phyloP scores from a whole-genome alignment of 352 stramenopile species.

The Phytopythium litorale region DNA sequence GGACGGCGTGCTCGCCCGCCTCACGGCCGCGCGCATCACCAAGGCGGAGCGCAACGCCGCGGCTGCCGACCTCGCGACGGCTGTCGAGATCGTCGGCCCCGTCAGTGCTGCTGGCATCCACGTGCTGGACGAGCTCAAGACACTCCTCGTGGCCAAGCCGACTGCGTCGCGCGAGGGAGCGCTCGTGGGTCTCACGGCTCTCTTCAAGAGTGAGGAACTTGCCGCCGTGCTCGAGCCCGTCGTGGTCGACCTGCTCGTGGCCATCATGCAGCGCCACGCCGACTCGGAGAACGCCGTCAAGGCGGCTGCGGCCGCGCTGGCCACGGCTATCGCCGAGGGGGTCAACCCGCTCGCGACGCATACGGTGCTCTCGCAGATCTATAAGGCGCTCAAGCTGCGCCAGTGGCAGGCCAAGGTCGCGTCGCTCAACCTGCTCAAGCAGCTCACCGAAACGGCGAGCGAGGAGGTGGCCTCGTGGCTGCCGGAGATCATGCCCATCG shows the following conservation, averaged over 20 bases:
- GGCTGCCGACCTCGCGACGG: conserved; percentile 40
- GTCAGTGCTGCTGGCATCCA: conserved; percentile 32
- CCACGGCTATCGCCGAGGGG: conserved; percentile 28
- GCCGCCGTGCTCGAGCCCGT: conserved; percentile 51
- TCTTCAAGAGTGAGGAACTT: conserved; percentile 44
- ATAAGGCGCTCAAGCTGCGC: conserved; percentile 46
- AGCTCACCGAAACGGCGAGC: conserved; percentile 62
- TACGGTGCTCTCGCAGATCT: conserved; percentile 56
- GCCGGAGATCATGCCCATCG: conserved; percentile 87
- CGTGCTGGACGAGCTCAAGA: conserved; percentile 41
- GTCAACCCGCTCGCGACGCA: conserved; percentile 61
- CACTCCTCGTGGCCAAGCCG: conserved; percentile 37
- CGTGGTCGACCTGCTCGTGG: conserved; percentile 41
- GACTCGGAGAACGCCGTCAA: conserved; percentile 64
- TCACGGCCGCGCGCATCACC: conserved; percentile 28
- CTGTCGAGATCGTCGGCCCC: conserved; percentile 37
- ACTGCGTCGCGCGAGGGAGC: conserved; percentile 49
- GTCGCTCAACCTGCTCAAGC: conserved; percentile 73
- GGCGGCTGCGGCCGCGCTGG: conserved; percentile 27
- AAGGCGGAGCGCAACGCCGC: conserved; percentile 41
- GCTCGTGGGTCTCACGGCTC: conserved; percentile 31
- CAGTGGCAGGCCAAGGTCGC: conserved; percentile 89
- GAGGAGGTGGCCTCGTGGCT: conserved; percentile 77
- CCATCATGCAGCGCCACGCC: conserved; percentile 54
- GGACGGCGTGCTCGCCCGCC: conserved; percentile 31